These are phyloP conservation scores for Royoungia palumana DNA, from an alignment of 768 basidiomycete genomes.

Conservation along the genomic window DNA sequence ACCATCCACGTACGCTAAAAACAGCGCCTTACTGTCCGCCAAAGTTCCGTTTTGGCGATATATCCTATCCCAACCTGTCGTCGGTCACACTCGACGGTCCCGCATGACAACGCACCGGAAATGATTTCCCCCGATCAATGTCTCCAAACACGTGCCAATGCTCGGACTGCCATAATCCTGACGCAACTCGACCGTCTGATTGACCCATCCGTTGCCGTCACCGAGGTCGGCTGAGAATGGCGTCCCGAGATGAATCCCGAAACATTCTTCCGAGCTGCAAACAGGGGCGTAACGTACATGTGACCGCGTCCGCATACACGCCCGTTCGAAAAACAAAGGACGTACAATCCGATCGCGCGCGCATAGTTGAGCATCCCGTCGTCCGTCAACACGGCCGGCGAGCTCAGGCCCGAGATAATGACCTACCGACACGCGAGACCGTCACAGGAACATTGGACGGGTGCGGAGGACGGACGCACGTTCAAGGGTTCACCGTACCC, in stretches of 20 bases:
- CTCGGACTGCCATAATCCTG: conserved; percentile 37
- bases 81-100: neutral
- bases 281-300: conserved; percentile 3
- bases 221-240: conserved; percentile 45
- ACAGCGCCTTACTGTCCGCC: conserved; percentile 50
- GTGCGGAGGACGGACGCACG: conserved; percentile 20
- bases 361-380: conserved; percentile 58
- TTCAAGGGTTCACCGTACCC: conserved; percentile 46
- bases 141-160: conserved; percentile 46
- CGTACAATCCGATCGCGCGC: conserved; percentile 60
- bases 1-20: conserved; percentile 48
- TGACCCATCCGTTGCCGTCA: conserved; percentile 43
- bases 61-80: conserved; percentile 27
- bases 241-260: conserved; percentile 35
- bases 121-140: conserved; percentile 45
- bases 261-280: conserved; percentile 40
- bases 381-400: conserved; percentile 52
- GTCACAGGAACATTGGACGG: no score
- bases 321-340: neutral
- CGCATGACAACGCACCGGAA: conserved; percentile 33
- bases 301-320: no score
- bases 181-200: conserved; percentile 44
- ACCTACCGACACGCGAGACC: conserved; percentile 32
- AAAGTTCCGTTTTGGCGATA: conserved; percentile 56
- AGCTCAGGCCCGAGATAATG: conserved; percentile 65